A percentile compares a stretch with the other conserved stretches of the same genome.
Evolutionary conservation across 257 asterid genomes (phyloP).

Genomic region (Gentiana straminea): DNA sequence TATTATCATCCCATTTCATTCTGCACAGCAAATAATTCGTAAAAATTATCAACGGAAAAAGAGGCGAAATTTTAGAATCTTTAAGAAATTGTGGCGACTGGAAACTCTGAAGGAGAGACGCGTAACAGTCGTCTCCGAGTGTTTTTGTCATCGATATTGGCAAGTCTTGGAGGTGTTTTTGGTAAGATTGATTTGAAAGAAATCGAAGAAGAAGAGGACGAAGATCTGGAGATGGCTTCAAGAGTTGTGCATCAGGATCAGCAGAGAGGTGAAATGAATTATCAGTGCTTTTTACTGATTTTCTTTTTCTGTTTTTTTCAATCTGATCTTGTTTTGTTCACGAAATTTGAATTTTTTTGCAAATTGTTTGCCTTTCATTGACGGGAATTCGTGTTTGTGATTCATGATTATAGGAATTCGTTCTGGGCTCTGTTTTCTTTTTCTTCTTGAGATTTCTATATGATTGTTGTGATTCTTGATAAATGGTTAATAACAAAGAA

Average conservation of each 20-base stretch:
- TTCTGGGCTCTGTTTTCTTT: neutral
- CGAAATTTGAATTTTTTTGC: neutral
- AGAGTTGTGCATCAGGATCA: constrained; percentile 31
- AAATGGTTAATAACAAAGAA: no score
- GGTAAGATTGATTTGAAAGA: constrained; percentile 17
- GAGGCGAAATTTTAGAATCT: neutral
- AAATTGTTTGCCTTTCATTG: neutral
- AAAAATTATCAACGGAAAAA: neutral
- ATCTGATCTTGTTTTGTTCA: neutral
- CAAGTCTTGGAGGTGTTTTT: constrained; percentile 63
- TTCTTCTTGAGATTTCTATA: no score
- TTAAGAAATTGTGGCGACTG: constrained; percentile 51
- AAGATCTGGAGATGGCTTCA: constrained; percentile 35
- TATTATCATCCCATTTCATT: constrained; percentile 4
- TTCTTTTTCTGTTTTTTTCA: neutral
- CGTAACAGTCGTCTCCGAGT: constrained; percentile 62
- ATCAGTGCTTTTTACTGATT: neutral
- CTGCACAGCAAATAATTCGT: neutral
- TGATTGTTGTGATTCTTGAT: no score
- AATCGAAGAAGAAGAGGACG: constrained; percentile 19
- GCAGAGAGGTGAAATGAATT: constrained; percentile 26
- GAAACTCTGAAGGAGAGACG: constrained; percentile 41
- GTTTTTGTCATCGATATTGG: constrained; percentile 50
- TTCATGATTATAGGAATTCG: neutral
- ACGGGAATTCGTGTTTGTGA: neutral